Conservation (phyloP, 108 stramenopile genomes). For the Epipyxis sp. region DNA sequence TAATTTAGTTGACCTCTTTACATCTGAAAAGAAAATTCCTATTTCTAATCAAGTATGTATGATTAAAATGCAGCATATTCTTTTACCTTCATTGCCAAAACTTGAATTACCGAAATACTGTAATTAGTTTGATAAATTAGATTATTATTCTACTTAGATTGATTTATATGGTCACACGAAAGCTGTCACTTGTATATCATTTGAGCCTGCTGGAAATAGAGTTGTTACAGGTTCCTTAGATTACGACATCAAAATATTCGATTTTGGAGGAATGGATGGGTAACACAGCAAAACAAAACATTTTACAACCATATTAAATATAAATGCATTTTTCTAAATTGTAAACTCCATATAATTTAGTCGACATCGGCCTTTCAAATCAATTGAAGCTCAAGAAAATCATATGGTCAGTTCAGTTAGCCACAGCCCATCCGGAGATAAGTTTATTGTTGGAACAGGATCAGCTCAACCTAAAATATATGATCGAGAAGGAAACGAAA, state of each 20-base stretch:
- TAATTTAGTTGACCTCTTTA: neutral
- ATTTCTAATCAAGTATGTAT: neutral
- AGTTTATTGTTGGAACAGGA: constrained; percentile 68
- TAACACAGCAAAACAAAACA: too few relatives aligned
- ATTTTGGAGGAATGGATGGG: constrained; percentile 81
- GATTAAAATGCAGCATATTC: too few relatives aligned
- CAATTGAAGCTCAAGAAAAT: constrained; percentile 60
- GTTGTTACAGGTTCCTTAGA: constrained; percentile 74
- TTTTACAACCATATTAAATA: too few relatives aligned
- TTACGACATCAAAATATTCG: constrained; percentile 65
- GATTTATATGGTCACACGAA: constrained; percentile 48
- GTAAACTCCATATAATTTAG: too few relatives aligned
- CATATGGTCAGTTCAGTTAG: constrained; percentile 48
- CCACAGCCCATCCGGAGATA: constrained; percentile 64
- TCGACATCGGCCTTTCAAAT: constrained; percentile 46
- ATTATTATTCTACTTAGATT: constrained; percentile 53
- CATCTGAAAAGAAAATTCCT: neutral
- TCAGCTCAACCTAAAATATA: constrained; percentile 72
- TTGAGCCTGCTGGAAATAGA: constrained; percentile 77
- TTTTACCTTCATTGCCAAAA: too few relatives aligned
- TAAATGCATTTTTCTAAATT: constrained; percentile 12
- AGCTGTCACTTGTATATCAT: constrained; percentile 52
- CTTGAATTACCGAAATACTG: too few relatives aligned
- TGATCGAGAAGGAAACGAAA: constrained; percentile 70
- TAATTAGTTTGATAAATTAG: too few relatives aligned